Conservation (phyloP, 805 yeast species). For the Candida golubevii region DNA sequence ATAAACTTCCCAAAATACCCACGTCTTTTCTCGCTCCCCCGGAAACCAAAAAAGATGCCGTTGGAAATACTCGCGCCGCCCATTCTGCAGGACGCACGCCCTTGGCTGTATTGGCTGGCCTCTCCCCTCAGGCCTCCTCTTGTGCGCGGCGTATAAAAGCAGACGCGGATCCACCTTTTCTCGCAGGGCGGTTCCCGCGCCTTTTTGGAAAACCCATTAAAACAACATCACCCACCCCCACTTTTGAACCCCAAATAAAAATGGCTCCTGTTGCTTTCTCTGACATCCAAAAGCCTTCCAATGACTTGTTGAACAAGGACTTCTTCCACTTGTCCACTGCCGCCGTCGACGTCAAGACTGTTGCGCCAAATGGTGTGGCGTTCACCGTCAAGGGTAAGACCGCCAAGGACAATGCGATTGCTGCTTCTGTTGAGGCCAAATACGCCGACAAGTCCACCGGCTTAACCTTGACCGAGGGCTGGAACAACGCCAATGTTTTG, state of each 20-base stretch:
- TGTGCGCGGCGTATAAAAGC: constrained; percentile 10
- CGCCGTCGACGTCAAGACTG: constrained; percentile 82
- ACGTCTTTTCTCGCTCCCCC: background rate
- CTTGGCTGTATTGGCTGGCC: background rate
- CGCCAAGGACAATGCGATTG: constrained; percentile 72
- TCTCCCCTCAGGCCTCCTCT: background rate
- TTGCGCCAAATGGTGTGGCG: constrained; percentile 93
- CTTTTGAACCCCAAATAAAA: constrained; percentile 1
- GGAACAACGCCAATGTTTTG: constrained; percentile 91
- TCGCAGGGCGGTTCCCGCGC: constrained; percentile 7
- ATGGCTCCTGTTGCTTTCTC: constrained; percentile 81
- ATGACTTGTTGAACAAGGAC: constrained; percentile 85
- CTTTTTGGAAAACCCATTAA: background rate
- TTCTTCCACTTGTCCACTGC: constrained; percentile 91
- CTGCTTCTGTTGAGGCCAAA: constrained; percentile 88
- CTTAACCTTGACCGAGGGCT: constrained; percentile 91
- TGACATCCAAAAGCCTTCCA: constrained; percentile 88
- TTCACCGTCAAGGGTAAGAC: constrained; percentile 92
- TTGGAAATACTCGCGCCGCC: background rate
- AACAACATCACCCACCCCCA: background rate
- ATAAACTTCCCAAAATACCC: background rate
- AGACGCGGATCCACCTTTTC: constrained; percentile 10
- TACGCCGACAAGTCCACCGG: constrained; percentile 91
- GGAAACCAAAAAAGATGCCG: constrained; percentile 4
- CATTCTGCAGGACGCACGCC: constrained; percentile 14